These are phyloP conservation scores for Syzygium grande DNA, from an alignment of 345 rosid species.

Conservation along the genomic window DNA sequence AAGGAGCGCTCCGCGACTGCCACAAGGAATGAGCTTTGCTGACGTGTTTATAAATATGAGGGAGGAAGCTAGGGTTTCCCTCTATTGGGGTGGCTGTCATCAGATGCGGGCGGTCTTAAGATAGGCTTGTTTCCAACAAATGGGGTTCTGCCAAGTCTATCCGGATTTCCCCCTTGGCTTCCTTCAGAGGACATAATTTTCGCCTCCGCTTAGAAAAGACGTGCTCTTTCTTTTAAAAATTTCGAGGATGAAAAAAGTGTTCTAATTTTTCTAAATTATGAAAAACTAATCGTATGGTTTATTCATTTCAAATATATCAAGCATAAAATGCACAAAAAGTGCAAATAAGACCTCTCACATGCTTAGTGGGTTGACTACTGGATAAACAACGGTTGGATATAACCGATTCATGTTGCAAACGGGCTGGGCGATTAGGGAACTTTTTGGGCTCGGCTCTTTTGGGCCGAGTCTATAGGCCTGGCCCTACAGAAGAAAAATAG, in stretches of 20 bases:
- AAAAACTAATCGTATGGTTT: too few relatives aligned
- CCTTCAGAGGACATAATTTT: not conserved
- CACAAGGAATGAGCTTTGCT: not conserved
- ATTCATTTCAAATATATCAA: too few relatives aligned
- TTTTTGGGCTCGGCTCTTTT: not conserved
- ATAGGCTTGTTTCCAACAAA: not conserved
- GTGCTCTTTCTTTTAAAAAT: too few relatives aligned
- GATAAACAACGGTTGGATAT: not conserved
- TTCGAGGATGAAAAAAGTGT: too few relatives aligned
- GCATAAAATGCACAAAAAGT: too few relatives aligned
- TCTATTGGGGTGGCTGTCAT: not conserved
- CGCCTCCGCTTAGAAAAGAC: too few relatives aligned
- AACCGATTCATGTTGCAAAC: accelerated
- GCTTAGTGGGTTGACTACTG: not conserved
- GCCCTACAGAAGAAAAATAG: not conserved
- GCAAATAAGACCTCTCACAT: too few relatives aligned
- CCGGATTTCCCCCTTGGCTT: accelerated
- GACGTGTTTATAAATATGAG: not conserved
- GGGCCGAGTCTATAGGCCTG: not conserved
- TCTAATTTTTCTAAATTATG: too few relatives aligned
- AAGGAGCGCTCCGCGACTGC: not conserved
- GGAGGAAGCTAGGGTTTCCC: not conserved
- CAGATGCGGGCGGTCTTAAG: not conserved
- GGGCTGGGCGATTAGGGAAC: not conserved
- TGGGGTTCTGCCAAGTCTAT: accelerated